A percentile compares a stretch with the other conserved stretches of the same genome.
These are phyloP conservation scores for Tetrahymena thermophila DNA, from an alignment of 73 alveolate species.

Conservation along the genomic window DNA sequence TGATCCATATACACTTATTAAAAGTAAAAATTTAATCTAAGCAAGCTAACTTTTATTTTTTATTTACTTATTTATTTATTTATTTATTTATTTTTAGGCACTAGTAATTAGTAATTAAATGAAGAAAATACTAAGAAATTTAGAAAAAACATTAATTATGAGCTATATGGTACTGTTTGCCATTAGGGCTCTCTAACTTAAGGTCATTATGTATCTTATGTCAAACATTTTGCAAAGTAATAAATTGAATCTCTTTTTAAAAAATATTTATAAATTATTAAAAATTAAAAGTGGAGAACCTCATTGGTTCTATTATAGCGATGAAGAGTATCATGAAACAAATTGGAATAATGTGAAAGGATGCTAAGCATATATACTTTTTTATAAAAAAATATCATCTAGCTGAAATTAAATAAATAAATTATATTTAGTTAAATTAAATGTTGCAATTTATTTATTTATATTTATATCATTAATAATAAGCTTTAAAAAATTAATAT, in stretches of 20 bases:
- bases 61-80: too few relatives aligned
- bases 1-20: constrained; percentile 17
- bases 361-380: constrained; percentile 19
- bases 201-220: constrained; percentile 47
- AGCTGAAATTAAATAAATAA: background rate
- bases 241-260: background rate
- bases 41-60: too few relatives aligned
- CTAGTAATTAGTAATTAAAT: background rate
- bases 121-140: constrained; percentile 7
- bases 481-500: too few relatives aligned
- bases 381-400: constrained; percentile 17
- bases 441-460: too few relatives aligned
- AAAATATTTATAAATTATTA: background rate
- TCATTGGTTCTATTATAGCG: constrained; percentile 40
- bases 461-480: too few relatives aligned
- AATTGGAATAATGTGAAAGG: constrained; percentile 8
- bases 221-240: constrained; percentile 5
- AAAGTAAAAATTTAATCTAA: too few relatives aligned
- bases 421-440: too few relatives aligned
- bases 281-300: background rate
- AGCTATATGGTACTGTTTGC: constrained; percentile 32
- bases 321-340: constrained; percentile 12
- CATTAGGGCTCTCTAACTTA: constrained; percentile 37
- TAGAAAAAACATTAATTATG: constrained; percentile 1
- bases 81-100: background rate